Evolutionary conservation across 2,329 filamentous ascomycete species (phyloP).

Genomic region (Xylariaceae sp.): DNA sequence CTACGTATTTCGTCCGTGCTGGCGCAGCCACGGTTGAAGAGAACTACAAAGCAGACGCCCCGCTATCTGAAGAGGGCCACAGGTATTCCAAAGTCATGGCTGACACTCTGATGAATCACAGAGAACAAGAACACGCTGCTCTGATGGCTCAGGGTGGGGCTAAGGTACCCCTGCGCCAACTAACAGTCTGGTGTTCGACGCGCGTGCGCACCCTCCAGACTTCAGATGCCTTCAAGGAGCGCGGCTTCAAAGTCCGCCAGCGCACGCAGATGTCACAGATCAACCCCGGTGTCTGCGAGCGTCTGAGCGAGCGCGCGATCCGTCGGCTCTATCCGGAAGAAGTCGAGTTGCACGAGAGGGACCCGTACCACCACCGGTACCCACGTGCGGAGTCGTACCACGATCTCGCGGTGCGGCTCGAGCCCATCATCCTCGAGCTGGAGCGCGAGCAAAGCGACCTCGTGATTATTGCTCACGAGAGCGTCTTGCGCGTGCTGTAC

Average conservation of each 20-base stretch:
- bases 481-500: constrained; percentile 93
- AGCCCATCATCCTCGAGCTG: constrained; percentile 95
- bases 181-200: constrained; percentile 95
- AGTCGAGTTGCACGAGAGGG: constrained; percentile 84
- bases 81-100: constrained; percentile 84
- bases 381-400: constrained; percentile 98
- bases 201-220: constrained; percentile 88
- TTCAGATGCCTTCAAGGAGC: constrained; percentile 70
- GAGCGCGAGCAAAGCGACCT: constrained; percentile 96
- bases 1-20: constrained; percentile 87
- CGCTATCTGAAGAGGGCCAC: constrained; percentile 73
- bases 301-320: constrained; percentile 80
- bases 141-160: constrained; percentile 65
- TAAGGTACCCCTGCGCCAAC: constrained; percentile 67
- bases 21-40: constrained; percentile 85
- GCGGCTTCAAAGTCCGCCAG: constrained; percentile 83
- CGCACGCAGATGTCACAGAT: constrained; percentile 95
- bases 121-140: constrained; percentile 72
- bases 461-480: constrained; percentile 97
- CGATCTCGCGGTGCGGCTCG: constrained; percentile 93
- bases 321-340: constrained; percentile 82
- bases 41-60: constrained; percentile 86
- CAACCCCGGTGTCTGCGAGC: constrained; percentile 94
- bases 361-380: constrained; percentile 96
- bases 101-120: constrained; percentile 75